Percentiles rank a stretch among this genome's conserved stretches.
These are phyloP conservation scores for Epichloe brachyelytri DNA, from an alignment of 2,329 filamentous ascomycete genomes.

Conservation along the genomic window DNA sequence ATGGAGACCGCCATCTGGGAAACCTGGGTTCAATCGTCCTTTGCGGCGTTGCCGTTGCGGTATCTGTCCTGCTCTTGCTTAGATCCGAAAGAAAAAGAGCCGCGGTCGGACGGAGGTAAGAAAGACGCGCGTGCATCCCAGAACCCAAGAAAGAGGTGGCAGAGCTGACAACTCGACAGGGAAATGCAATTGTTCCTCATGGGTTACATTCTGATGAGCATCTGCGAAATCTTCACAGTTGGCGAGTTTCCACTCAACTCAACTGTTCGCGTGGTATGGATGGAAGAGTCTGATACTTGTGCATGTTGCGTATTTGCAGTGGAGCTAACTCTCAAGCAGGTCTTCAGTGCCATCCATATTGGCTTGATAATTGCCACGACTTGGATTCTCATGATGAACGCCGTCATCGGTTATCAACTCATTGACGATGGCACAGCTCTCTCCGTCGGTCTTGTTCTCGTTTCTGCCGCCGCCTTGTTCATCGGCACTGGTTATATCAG, in stretches of 20 bases:
- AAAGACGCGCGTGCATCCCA: neutral
- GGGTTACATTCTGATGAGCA: constrained; percentile 73
- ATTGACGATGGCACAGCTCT: constrained; percentile 84
- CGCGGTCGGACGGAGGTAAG: constrained; percentile 81
- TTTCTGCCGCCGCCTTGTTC: constrained; percentile 60
- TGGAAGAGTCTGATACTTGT: neutral
- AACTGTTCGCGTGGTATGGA: constrained; percentile 57
- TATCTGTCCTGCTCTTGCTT: constrained; percentile 55
- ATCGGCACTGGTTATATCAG: constrained; percentile 91
- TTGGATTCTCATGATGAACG: constrained; percentile 89
- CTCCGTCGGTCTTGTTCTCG: constrained; percentile 62
- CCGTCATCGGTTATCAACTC: constrained; percentile 82
- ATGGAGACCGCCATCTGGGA: constrained; percentile 51
- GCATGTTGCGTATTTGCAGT: neutral
- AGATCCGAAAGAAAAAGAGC: constrained; percentile 82
- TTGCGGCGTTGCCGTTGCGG: constrained; percentile 61
- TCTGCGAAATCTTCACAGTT: constrained; percentile 94
- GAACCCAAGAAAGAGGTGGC: neutral
- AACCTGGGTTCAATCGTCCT: constrained; percentile 91
- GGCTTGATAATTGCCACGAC: constrained; percentile 77
- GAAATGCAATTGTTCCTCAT: constrained; percentile 94
- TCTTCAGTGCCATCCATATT: constrained; percentile 81
- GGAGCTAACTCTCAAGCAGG: constrained; percentile 55
- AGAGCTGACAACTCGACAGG: constrained; percentile 32
- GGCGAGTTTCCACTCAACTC: constrained; percentile 70